phyloP scores from a whole-genome alignment of 768 basidiomycete genomes.

The Pholiota molesta region DNA sequence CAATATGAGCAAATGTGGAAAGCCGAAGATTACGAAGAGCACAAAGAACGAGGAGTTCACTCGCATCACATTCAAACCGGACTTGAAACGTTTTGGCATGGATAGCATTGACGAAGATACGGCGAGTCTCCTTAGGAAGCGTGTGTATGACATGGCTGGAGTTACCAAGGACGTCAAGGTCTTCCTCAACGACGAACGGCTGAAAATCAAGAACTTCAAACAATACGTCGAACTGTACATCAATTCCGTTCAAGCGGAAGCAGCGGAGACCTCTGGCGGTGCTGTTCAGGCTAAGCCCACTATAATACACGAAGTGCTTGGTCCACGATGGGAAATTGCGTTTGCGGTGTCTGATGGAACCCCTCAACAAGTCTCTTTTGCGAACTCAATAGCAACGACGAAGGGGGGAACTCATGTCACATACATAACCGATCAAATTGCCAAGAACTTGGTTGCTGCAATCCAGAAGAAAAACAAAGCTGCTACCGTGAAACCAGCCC shows the following conservation, averaged over 20 bases:
- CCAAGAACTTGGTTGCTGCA: slow-evolving; percentile 77
- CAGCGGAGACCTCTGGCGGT: slow-evolving; percentile 73
- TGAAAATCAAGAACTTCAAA: slow-evolving; percentile 96
- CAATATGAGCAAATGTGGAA: slow-evolving; percentile 89
- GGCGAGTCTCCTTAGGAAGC: slow-evolving; percentile 83
- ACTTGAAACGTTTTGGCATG: slow-evolving; percentile 93
- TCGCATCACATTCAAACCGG: slow-evolving; percentile 89
- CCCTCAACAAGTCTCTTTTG: slow-evolving; percentile 95
- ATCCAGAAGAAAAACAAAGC: slow-evolving; percentile 98
- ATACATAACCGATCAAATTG: slow-evolving; percentile 83
- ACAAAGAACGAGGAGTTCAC: slow-evolving; percentile 89
- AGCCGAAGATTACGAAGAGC: slow-evolving; percentile 94
- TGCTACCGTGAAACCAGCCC: slow-evolving; percentile 89
- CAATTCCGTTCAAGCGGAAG: slow-evolving; percentile 71
- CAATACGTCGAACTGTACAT: slow-evolving; percentile 96
- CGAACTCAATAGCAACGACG: slow-evolving; percentile 94
- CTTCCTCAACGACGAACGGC: slow-evolving; percentile 85
- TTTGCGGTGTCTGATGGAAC: slow-evolving; percentile 93
- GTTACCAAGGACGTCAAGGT: slow-evolving; percentile 93
- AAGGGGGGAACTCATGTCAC: slow-evolving; percentile 96
- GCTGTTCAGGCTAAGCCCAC: slow-evolving; percentile 76
- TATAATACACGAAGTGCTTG: slow-evolving; percentile 80
- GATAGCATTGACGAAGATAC: slow-evolving; percentile 89
- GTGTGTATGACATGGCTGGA: slow-evolving; percentile 98
- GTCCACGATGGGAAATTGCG: slow-evolving; percentile 90